These are phyloP conservation scores for Didymella exigua DNA, from an alignment of 2,329 filamentous ascomycete species.

Conservation along the genomic window DNA sequence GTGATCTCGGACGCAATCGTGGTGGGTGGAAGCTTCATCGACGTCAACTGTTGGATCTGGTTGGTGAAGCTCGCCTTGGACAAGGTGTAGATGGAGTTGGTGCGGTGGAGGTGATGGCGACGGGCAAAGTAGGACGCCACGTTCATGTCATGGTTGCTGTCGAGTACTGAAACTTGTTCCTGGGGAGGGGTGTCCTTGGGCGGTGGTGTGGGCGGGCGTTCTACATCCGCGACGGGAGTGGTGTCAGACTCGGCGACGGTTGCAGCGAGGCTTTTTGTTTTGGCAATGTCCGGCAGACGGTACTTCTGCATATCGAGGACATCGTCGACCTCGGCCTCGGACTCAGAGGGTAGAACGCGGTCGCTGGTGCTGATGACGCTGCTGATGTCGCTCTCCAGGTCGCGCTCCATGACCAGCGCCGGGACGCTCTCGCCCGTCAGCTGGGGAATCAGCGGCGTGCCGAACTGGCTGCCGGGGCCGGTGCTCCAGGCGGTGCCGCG, in stretches of 20 bases:
- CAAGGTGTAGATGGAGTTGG: conserved; percentile 91
- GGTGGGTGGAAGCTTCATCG: conserved; percentile 85
- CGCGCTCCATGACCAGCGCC: conserved; percentile 46
- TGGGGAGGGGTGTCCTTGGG: conserved; percentile 60
- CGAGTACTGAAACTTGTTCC: conserved; percentile 40
- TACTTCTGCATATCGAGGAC: conserved; percentile 78
- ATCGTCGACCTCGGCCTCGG: conserved; percentile 53
- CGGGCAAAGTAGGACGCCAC: conserved; percentile 70
- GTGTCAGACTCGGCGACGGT: conserved; percentile 35
- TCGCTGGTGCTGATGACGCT: conserved; percentile 60
- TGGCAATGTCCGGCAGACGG: conserved; percentile 72
- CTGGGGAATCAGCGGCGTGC: conserved; percentile 40
- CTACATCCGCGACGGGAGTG: conserved; percentile 22
- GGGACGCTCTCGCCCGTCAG: conserved; percentile 47
- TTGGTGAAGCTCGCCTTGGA: conserved; percentile 91
- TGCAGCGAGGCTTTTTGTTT: conserved; percentile 61
- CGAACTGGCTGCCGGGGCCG: conserved; percentile 50
- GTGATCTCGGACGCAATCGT: conserved; percentile 82
- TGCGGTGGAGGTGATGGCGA: conserved; percentile 61
- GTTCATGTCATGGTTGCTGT: conserved; percentile 52
- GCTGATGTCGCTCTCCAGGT: conserved; percentile 54
- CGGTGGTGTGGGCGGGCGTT: conserved; percentile 41
- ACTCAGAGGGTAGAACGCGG: conserved; percentile 58
- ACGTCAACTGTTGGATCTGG: conserved; percentile 89
- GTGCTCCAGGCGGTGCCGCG: conserved; percentile 76